Evolutionary conservation across 1,139 yeast genomes (phyloP), one percentile per base, ranked within the genome.

Genomic region (Hanseniaspora sp.): DNA sequence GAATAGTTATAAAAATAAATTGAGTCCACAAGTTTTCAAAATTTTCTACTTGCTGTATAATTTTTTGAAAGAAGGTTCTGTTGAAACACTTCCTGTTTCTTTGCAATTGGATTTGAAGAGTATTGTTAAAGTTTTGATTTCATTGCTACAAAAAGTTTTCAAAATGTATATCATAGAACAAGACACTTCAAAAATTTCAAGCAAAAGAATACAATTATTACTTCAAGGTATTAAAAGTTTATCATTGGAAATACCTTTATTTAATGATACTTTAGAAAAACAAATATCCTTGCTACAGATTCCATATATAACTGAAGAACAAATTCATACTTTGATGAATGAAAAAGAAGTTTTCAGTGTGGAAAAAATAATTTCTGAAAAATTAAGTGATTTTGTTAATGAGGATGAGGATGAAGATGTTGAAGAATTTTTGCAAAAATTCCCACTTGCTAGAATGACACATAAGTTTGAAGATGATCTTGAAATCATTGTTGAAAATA

Each of bases 331-430:
- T 12, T 9, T 37, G 6, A 18, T 34, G 9, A 17, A 31, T 12
- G 29, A 46, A 28, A 37, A 51, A 33, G 33, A 46, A 9, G 18
- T 44, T 6, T 17, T 9, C 1, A 35, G 35, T 12, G 48, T 51
- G 13, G 54, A 51, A 28, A 18, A 33, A 5, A 23, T 51, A 13
- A 51, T 51, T 5, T 17, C 28, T n/a, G 18, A 51, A 13, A 30
- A 31, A 39, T 18, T 51, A 28, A 42, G 28, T 17, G 11, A n/a
- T 3, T 12, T 18, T 13, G 48, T 45, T 2, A 51, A 51, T 17
- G 45, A 38, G 12, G 54, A 51, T 15, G 41, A 45, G 15, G 54
- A 51, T 45, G 54, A 51, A 34, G 54, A 51, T 39, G 34, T 51
- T 7, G 48, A 51, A 18, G 48, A 44, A 8, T 51, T 51, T n/a